Evolutionary conservation across 2,329 filamentous ascomycete species (phyloP).

Genomic region (Ophiostoma sp.): DNA sequence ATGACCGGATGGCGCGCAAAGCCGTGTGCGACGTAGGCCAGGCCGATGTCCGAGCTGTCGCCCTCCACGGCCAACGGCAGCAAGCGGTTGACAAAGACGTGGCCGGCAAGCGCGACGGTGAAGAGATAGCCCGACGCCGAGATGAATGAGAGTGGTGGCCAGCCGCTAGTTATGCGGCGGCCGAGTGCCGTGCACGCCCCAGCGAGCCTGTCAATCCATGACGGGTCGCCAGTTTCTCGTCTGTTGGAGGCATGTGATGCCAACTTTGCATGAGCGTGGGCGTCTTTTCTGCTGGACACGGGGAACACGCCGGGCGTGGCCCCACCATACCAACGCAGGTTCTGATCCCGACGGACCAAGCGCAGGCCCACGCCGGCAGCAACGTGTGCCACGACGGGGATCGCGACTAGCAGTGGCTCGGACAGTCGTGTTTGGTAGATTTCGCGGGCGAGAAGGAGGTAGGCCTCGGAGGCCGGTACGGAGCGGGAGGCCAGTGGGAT

Average conservation of each 20-base stretch:
- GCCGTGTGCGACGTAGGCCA: slow-evolving; percentile 79
- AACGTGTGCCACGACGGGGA: slow-evolving; percentile 72
- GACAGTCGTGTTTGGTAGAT: slow-evolving; percentile 80
- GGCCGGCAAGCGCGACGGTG: slow-evolving; percentile 59
- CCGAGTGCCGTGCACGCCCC: not conserved
- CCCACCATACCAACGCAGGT: slow-evolving; percentile 69
- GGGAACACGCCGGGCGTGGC: slow-evolving; percentile 49
- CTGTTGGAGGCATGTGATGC: not conserved
- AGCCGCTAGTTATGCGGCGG: slow-evolving; percentile 37
- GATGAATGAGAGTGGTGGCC: slow-evolving; percentile 68
- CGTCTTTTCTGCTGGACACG: not conserved
- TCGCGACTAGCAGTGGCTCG: slow-evolving; percentile 72
- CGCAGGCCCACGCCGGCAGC: slow-evolving; percentile 71
- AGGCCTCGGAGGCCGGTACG: slow-evolving; percentile 70
- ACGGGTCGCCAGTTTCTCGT: not conserved
- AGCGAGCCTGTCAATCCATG: not conserved
- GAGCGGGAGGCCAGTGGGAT: slow-evolving; percentile 71
- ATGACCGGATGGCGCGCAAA: slow-evolving; percentile 66
- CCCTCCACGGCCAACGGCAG: slow-evolving; percentile 74
- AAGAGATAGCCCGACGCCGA: slow-evolving; percentile 69
- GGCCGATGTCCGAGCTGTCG: slow-evolving; percentile 76
- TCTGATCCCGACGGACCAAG: slow-evolving; percentile 65
- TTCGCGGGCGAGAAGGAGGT: slow-evolving; percentile 83
- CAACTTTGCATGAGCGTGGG: not conserved
- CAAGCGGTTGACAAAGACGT: slow-evolving; percentile 69